Percentiles rank a stretch among this genome's conserved stretches.
These are phyloP conservation scores for Wallacemonas sp. DNA, from an alignment of 208 protist genomes.

Conservation along the genomic window DNA sequence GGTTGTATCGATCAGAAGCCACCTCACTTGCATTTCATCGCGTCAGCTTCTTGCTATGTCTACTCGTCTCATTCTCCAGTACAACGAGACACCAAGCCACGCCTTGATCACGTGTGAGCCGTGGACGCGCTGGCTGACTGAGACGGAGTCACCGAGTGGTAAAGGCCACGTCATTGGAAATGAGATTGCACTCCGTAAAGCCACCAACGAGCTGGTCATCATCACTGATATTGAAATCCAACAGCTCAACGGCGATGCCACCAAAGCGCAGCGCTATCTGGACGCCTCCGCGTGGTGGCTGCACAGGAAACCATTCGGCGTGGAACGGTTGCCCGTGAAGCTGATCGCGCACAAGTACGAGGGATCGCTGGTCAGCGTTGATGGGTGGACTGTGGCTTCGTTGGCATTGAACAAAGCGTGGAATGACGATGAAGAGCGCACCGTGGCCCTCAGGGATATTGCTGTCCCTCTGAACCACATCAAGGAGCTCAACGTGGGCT, in stretches of 20 bases:
- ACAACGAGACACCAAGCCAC: not conserved
- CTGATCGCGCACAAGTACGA: not conserved
- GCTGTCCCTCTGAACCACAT: no score
- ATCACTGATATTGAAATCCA: conserved; percentile 1
- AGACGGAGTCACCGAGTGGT: not conserved
- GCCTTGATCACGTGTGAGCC: not conserved
- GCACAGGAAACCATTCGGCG: not conserved
- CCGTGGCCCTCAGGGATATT: no score
- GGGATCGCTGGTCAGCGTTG: no score
- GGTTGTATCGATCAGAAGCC: not conserved
- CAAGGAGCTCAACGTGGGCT: no score
- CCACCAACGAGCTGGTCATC: not conserved
- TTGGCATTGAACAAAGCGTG: no score
- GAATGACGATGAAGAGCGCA: no score
- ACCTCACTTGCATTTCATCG: not conserved
- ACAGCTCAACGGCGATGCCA: not conserved
- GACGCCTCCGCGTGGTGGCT: not conserved
- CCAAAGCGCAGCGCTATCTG: not conserved
- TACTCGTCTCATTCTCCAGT: not conserved
- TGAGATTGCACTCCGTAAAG: not conserved
- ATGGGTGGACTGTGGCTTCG: no score
- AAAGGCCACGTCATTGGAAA: not conserved
- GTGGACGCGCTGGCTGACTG: not conserved
- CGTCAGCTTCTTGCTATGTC: not conserved
- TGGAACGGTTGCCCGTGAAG: not conserved